Evolutionary conservation across 1,139 yeast species (phyloP).

Genomic region (Nakaseomyces kungkrabaensis): DNA sequence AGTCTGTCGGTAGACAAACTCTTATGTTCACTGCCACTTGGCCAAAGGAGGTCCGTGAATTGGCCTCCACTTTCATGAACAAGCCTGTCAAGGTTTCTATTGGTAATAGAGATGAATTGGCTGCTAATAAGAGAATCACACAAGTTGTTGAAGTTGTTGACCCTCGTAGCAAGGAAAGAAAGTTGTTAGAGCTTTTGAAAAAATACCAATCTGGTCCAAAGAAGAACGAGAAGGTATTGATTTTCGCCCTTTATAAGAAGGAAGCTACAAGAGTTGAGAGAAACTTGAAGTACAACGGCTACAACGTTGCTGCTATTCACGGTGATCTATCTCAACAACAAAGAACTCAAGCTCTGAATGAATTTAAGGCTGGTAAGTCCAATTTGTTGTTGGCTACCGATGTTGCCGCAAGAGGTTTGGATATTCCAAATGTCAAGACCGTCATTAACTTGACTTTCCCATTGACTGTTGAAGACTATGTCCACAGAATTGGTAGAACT

Average conservation of each 20-base stretch:
- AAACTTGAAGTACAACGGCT: conserved; percentile 61
- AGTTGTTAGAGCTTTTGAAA: conserved; percentile 57
- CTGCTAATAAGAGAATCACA: conserved; percentile 87
- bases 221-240: conserved; percentile 68
- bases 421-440: conserved; percentile 92
- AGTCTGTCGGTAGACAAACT: conserved; percentile 84
- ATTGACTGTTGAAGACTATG: conserved; percentile 93
- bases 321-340: conserved; percentile 92
- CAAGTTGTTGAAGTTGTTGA: conserved; percentile 91
- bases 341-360: conserved; percentile 77
- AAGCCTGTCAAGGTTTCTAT: conserved; percentile 80
- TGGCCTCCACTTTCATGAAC: conserved; percentile 80
- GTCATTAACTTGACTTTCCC: conserved; percentile 97
- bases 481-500: conserved; percentile 96
- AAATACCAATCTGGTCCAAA: conserved; percentile 63
- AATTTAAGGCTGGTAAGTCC: conserved; percentile 73
- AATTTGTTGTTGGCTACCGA: conserved; percentile 86
- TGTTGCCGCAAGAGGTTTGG: conserved; percentile 98
- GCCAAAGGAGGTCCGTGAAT: conserved; percentile 94
- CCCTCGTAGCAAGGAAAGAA: conserved; percentile 71
- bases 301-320: conserved; percentile 82
- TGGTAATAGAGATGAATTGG: conserved; percentile 87
- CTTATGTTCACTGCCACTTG: conserved; percentile 97
- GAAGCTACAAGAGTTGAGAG: conserved; percentile 91
- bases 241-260: conserved; percentile 90